These are phyloP conservation scores for Cochlearia excelsa DNA, from an alignment of 345 rosid genomes.

Conservation along the genomic window DNA sequence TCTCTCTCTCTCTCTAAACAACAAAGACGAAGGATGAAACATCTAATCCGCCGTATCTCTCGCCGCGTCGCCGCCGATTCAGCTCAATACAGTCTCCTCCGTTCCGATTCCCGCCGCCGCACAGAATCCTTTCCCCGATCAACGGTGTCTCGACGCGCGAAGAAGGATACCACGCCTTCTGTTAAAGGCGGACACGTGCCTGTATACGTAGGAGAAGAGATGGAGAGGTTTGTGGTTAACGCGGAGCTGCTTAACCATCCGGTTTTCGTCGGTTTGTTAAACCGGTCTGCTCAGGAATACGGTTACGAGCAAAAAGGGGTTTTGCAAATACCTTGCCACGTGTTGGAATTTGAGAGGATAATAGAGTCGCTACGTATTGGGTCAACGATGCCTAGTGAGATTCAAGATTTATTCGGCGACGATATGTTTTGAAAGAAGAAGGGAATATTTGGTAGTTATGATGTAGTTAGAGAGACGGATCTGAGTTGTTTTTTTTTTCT, in stretches of 20 bases:
- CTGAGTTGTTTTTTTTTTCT: conserved; percentile 16
- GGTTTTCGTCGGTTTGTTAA: conserved; percentile 61
- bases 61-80: conserved; percentile 69
- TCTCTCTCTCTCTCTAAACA: background rate
- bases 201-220: conserved; percentile 90
- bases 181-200: conserved; percentile 88
- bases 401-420: conserved; percentile 42
- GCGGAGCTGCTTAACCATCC: conserved; percentile 96
- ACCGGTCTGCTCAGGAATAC: conserved; percentile 85
- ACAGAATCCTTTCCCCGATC: conserved; percentile 28
- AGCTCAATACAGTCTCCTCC: conserved; percentile 70
- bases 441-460: conserved; percentile 5
- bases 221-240: conserved; percentile 81
- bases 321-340: conserved; percentile 86
- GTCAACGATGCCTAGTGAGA: conserved; percentile 42
- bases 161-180: conserved; percentile 16
- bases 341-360: conserved; percentile 64
- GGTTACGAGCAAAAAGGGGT: conserved; percentile 96
- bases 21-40: conserved; percentile 53
- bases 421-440: conserved; percentile 15
- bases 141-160: conserved; percentile 28
- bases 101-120: conserved; percentile 44
- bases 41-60: conserved; percentile 78
- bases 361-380: conserved; percentile 87
- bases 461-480: conserved; percentile 27